Base-by-base conservation (phyloP, 1,139 yeast species). In the Debaryomyces robertsiae region DNA sequence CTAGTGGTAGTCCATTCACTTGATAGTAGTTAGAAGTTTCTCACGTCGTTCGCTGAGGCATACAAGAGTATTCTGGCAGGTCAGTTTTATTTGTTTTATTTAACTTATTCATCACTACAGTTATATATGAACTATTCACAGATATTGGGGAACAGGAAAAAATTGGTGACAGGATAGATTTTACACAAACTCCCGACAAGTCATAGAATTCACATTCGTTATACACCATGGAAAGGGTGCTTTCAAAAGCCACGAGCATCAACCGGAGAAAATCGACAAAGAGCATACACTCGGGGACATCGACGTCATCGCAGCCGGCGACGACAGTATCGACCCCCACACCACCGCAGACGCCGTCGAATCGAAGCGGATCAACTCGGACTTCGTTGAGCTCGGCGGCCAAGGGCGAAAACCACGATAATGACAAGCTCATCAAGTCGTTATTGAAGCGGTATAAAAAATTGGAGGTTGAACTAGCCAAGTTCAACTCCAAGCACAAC, bases 401-500 rank as follows among this genome's bases (percentile, higher is more conserved):
- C n/a, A 22, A 25, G 11, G 16, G 23, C 7, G 17, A 18, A 22
- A 15, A 15, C 11, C n/a, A 30, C 15, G 39, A 36, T 1, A 32
- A 35, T 40, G 69, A 65, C 40, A 53, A 55, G 31, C 48, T 63
- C 17, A 60, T 67, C 30, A 64, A 66, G 43, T 42, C 60, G 6
- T 47, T 65, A 17, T 49, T 66, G 36, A 67, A 68, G 41, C 70
- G 64, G 45, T 69, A 66, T 50, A 77, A 76, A 49, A 59, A 60
- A 36, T 56, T 79, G 34, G 80, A 77, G 39, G 58, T 69, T 18
- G 72, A 73, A 4, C 57, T 77, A 33, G 52, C 60, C 31, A 79
- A 77, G 52, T 81, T 80, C 52, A 63, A 64, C 31, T 66, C 81
- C 19, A 78, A 79, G 50, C 67, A 73, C 36, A 64, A 64, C 35